These are phyloP conservation scores for Termitomyces sp. DNA, from an alignment of 768 basidiomycete species.

Conservation along the genomic window DNA sequence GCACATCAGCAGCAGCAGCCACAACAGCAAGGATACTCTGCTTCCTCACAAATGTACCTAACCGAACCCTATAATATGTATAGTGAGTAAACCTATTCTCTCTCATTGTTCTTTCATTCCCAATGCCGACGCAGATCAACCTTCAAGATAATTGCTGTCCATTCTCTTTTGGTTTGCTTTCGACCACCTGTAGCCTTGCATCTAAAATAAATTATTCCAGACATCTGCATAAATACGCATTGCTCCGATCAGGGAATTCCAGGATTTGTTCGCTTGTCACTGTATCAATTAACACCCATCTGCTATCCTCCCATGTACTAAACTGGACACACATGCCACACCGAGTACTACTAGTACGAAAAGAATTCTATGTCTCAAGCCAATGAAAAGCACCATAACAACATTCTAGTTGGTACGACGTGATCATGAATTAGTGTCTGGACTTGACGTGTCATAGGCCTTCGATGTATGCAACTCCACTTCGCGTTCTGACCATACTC, in stretches of 20 bases:
- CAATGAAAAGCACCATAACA: not conserved
- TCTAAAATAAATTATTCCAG: constrained; percentile 3
- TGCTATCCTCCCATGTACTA: constrained; percentile 3
- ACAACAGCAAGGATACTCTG: constrained; percentile 13
- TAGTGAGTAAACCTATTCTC: constrained; percentile 17
- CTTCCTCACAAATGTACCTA: constrained; percentile 22
- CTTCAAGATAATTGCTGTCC: constrained; percentile 10
- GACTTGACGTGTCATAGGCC: not conserved
- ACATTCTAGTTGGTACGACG: not conserved
- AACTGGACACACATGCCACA: not conserved
- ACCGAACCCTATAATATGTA: constrained; percentile 26
- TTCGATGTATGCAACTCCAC: not conserved
- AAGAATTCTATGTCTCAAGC: not conserved
- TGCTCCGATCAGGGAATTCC: constrained; percentile 4
- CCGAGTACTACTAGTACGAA: constrained; percentile 1
- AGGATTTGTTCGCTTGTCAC: constrained; percentile 2
- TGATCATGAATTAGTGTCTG: not conserved
- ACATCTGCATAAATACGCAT: constrained; percentile 3
- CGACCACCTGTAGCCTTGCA: constrained; percentile 9
- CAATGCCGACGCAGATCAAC: constrained; percentile 4
- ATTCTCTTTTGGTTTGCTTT: constrained; percentile 9
- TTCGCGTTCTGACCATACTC: not conserved
- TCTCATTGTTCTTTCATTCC: not conserved
- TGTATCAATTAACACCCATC: constrained; percentile 8
- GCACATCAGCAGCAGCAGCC: constrained; percentile 12